Evolutionary conservation across 164 flowering plant species (phyloP), one percentile per base, ranked within the genome.

Genomic region (Sedum album): DNA sequence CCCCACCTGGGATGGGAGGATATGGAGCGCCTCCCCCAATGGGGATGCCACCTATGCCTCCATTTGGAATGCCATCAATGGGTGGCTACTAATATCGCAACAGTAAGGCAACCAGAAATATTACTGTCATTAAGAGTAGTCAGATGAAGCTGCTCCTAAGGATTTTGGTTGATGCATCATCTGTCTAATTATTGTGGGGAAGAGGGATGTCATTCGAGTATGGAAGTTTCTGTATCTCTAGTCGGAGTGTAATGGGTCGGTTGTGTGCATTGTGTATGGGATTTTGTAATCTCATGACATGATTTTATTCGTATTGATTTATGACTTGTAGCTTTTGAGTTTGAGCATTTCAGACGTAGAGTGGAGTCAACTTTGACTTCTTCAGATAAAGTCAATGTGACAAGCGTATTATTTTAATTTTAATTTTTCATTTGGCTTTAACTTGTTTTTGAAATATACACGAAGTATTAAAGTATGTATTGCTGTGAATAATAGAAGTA

Each of bases 31-130:
- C 97, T 6, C 86, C 85, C 1, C 83, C 89, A 21, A 86, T 93
- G 93, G 96, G 96, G 26, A 88, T 91, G 96, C 97, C 98, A 28
- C 93, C 95, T 7, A 91, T 92, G 97, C 99, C 96, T 28, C 88
- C 97, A 23, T 91, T 77, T 63, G 99, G 97, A 69, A 94, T 94
- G 97, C 96, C 99, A 31, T 88, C 94, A 53, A 88, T 91, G 96
- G 88, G 96, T 5, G 61, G 79, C 72, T 93, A 89, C 73, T 91
- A 69, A 79, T 67, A 61, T 51, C 55, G 20, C 46, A 4, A 5
- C 46, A 6, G 10, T 11, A 9, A 41, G 46, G 46, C 46, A 41
- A 1, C 46, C 6, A 7, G 10, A 13, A 41, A 13, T 13, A 6
- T 41, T 41, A 13, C 10, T 7, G 15, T 41, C 13, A 36, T 36